These are phyloP conservation scores for Fusarium poae DNA, from an alignment of 2,329 filamentous ascomycete species.

Conservation along the genomic window DNA sequence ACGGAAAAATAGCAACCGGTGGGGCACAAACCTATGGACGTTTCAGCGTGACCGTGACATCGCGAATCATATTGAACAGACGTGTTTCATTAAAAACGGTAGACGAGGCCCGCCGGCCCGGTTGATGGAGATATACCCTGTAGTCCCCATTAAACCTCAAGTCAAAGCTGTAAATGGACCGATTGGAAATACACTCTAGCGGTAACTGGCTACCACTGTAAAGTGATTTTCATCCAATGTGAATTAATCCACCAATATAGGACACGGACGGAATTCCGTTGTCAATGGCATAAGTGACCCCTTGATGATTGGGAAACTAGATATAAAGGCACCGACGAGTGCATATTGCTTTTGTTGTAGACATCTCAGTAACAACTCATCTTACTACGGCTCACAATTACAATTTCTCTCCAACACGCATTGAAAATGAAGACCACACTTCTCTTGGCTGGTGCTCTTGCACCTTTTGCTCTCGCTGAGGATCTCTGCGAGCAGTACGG, in stretches of 20 bases:
- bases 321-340: neutral
- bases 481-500: constrained; percentile 18
- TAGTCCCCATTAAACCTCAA: neutral
- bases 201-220: neutral
- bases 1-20: neutral
- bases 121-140: neutral
- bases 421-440: constrained; percentile 15
- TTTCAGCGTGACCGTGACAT: neutral
- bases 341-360: neutral
- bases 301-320: neutral
- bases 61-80: neutral
- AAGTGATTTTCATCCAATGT: neutral
- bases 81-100: neutral
- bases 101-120: neutral
- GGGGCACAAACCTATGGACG: neutral
- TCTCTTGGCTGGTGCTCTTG: constrained; percentile 14
- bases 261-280: constrained; percentile 5
- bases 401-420: neutral
- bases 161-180: constrained; percentile 6
- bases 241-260: neutral
- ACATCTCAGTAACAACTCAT: too few species aligned
- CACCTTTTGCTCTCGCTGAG: constrained; percentile 3
- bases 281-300: neutral
- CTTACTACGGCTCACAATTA: too few species aligned
- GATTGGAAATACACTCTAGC: neutral